A percentile compares a stretch with the other conserved stretches of the same genome.
Evolutionary conservation across 176 grass and related monocot genomes (phyloP).

Genomic region (Zoysia pacifica): DNA sequence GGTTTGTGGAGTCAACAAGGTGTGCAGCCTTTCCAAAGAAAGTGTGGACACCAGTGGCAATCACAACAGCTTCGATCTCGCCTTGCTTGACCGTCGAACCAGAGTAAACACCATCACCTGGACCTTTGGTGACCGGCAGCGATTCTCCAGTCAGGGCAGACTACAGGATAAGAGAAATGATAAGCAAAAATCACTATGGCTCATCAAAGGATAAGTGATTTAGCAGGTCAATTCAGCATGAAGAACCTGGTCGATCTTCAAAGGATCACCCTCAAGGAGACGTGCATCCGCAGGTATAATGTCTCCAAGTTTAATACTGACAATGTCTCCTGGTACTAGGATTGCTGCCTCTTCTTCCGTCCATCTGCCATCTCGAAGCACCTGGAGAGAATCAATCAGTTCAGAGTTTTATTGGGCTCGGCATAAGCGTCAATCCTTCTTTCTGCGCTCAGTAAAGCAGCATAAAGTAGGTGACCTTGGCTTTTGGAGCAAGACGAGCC

Average conservation of each 20-base stretch:
- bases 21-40: constrained; percentile 89
- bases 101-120: constrained; percentile 77
- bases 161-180: constrained; percentile 25
- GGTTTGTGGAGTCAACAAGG: constrained; percentile 79
- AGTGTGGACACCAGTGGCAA: constrained; percentile 80
- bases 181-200: not conserved
- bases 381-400: constrained; percentile 22
- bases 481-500: constrained; percentile 72
- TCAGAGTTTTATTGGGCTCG: not conserved
- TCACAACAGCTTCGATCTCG: constrained; percentile 72
- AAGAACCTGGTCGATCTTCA: constrained; percentile 82
- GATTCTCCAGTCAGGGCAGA: constrained; percentile 77
- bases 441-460: not conserved
- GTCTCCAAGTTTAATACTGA: constrained; percentile 75
- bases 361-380: constrained; percentile 64
- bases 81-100: constrained; percentile 81
- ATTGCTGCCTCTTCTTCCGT: constrained; percentile 63
- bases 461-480: constrained; percentile 48
- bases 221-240: not conserved
- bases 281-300: constrained; percentile 75
- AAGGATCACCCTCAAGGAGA: constrained; percentile 74
- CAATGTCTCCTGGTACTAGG: constrained; percentile 67
- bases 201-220: not conserved
- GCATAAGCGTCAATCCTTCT: not conserved
- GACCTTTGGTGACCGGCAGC: constrained; percentile 67